Percentiles rank a stretch among this genome's conserved stretches.
Conservation (phyloP, 352 stramenopile genomes). For the Phytopythium oedochilum region DNA sequence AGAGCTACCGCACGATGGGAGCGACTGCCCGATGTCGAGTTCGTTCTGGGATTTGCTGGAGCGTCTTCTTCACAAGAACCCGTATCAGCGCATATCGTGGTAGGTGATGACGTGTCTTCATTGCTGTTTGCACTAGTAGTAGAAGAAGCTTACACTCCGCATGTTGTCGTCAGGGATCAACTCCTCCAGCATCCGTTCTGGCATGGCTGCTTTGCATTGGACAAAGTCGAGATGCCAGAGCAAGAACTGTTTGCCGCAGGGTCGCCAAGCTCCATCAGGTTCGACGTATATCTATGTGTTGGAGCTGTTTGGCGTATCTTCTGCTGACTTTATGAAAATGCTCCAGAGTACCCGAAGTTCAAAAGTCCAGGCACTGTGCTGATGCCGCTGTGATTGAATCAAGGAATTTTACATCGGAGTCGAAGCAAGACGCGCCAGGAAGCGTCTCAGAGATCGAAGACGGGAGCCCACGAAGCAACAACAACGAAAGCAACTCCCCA, state of each 20-base stretch:
- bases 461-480: neutral
- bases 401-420: neutral
- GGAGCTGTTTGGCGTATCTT: too few relatives aligned
- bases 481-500: neutral
- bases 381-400: neutral
- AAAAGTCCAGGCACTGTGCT: neutral
- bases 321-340: too few relatives aligned
- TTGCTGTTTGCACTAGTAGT: neutral
- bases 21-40: constrained; percentile 44
- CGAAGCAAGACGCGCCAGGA: neutral
- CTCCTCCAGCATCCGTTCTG: constrained; percentile 73
- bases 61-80: constrained; percentile 63
- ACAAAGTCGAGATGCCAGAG: constrained; percentile 34
- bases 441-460: neutral
- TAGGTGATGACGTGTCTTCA: constrained; percentile 17
- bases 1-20: constrained; percentile 29
- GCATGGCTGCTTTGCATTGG: constrained; percentile 20
- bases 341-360: neutral
- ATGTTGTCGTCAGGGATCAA: constrained; percentile 22
- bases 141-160: neutral
- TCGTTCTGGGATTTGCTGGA: constrained; percentile 55
- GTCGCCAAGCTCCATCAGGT: neutral
- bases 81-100: constrained; percentile 71
- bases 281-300: neutral
- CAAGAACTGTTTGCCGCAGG: constrained; percentile 55